Conservation (phyloP, 2,329 filamentous ascomycete genomes). For the Phaeosphaeriaceae sp. region DNA sequence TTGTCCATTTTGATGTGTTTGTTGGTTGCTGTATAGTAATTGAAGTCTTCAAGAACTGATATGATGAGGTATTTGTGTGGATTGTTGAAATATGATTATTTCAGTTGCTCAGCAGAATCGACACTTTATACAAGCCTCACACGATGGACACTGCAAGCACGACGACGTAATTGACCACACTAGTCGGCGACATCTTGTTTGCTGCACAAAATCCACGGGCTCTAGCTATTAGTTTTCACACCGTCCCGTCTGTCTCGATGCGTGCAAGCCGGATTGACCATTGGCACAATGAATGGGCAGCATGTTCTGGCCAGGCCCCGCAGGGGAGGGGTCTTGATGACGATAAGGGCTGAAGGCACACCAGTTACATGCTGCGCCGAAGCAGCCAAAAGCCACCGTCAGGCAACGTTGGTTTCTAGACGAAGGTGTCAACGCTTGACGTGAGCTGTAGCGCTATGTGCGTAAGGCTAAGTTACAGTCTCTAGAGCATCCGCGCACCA, state of each 20-base stretch:
- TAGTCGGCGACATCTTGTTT: slow-evolving; percentile 8
- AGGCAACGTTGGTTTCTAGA: not conserved
- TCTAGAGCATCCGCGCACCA: not conserved
- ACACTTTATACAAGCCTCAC: slow-evolving; percentile 28
- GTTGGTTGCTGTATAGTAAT: slow-evolving; percentile 6
- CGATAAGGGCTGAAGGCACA: slow-evolving; percentile 17
- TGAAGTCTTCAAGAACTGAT: not conserved
- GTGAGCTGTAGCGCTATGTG: slow-evolving; percentile 17
- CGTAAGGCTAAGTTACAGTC: slow-evolving; percentile 10
- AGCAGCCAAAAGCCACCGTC: slow-evolving; percentile 15
- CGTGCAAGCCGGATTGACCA: not conserved
- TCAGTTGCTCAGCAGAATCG: slow-evolving; percentile 3
- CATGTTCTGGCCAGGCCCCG: slow-evolving; percentile 1
- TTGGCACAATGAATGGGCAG: not conserved
- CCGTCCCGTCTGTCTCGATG: not conserved
- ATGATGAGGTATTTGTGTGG: slow-evolving; percentile 1
- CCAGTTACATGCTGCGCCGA: slow-evolving; percentile 11
- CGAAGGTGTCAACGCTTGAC: slow-evolving; percentile 22
- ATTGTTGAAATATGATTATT: slow-evolving; percentile 1
- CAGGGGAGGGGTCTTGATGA: slow-evolving; percentile 10
- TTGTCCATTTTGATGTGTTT: slow-evolving; percentile 60
- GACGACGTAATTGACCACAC: slow-evolving; percentile 34
- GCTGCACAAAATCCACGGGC: not conserved
- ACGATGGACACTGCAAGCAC: slow-evolving; percentile 13
- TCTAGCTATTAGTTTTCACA: slow-evolving; percentile 3